phyloP scores from a whole-genome alignment of 2,329 filamentous ascomycete genomes.

The Beauveria brongniartii region DNA sequence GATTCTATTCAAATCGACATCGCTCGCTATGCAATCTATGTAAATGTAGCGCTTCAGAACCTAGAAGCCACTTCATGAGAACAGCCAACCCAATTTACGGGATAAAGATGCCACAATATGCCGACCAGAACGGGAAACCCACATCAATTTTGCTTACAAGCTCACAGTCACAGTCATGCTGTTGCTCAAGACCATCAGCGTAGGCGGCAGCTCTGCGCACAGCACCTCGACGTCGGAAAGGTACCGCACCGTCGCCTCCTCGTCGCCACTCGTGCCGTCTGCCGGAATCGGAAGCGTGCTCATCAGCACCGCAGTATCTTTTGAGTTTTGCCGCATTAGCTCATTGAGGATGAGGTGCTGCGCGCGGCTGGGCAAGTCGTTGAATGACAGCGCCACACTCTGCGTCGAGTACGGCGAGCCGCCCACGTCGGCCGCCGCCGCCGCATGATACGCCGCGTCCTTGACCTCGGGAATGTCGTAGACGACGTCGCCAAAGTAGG shows the following conservation, averaged over 20 bases:
- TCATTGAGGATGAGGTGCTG: constrained; percentile 86
- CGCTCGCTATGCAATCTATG: constrained; percentile 12
- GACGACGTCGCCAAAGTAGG: constrained; percentile 26
- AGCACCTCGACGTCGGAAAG: constrained; percentile 71
- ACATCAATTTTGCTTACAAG: constrained; percentile 33
- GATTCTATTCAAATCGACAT: not conserved
- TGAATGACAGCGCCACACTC: constrained; percentile 68
- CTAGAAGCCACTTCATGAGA: not conserved
- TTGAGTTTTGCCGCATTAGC: constrained; percentile 61
- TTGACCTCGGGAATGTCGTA: constrained; percentile 38
- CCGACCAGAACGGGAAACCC: too few relatives aligned
- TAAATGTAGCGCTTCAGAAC: not conserved
- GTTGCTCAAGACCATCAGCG: constrained; percentile 74
- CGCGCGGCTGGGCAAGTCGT: constrained; percentile 74
- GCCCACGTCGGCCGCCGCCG: constrained; percentile 20
- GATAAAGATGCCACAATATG: too few relatives aligned
- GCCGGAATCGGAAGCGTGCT: constrained; percentile 76
- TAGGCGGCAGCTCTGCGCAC: constrained; percentile 67
- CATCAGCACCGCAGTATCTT: constrained; percentile 68
- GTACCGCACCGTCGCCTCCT: constrained; percentile 64
- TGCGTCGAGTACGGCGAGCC: constrained; percentile 48
- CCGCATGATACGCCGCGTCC: constrained; percentile 30
- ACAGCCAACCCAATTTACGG: not conserved
- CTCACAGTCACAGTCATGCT: constrained; percentile 83
- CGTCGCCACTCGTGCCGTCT: constrained; percentile 65